Percentiles rank a stretch among this genome's conserved stretches.
Conservation (phyloP, 2,329 filamentous ascomycete species). For the Plenodomus tracheiphilus region DNA sequence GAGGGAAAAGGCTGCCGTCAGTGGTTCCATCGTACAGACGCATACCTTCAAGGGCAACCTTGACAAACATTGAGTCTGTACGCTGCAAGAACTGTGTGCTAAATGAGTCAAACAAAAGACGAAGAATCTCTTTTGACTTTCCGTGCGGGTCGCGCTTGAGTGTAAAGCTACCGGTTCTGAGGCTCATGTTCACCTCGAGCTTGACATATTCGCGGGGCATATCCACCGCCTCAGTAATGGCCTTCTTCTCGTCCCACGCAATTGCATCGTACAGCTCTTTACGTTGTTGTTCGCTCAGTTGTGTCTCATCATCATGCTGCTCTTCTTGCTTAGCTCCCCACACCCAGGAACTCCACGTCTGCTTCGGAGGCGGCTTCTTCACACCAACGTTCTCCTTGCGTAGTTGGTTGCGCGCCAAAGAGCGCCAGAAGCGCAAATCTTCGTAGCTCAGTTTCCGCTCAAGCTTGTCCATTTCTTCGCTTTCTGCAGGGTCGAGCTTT, state of each 20-base stretch:
- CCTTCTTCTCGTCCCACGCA: slow-evolving; percentile 96
- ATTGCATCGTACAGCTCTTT: slow-evolving; percentile 97
- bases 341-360: slow-evolving; percentile 84
- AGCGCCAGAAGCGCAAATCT: slow-evolving; percentile 96
- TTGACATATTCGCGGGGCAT: slow-evolving; percentile 90
- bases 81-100: slow-evolving; percentile 86
- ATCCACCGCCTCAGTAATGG: slow-evolving; percentile 84
- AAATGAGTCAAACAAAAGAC: slow-evolving; percentile 92
- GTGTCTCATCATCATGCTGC: slow-evolving; percentile 73
- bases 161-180: slow-evolving; percentile 96
- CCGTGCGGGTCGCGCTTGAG: slow-evolving; percentile 82
- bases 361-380: slow-evolving; percentile 73
- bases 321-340: slow-evolving; percentile 72
- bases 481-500: slow-evolving; percentile 68
- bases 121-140: slow-evolving; percentile 78
- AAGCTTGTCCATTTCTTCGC: slow-evolving; percentile 71
- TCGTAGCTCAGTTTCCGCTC: slow-evolving; percentile 92
- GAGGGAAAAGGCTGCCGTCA: slow-evolving; percentile 83
- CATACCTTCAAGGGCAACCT: slow-evolving; percentile 88
- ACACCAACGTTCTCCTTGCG: slow-evolving; percentile 92
- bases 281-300: slow-evolving; percentile 93
- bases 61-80: slow-evolving; percentile 85
- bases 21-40: slow-evolving; percentile 96
- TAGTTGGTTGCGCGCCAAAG: slow-evolving; percentile 87
- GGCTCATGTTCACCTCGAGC: slow-evolving; percentile 85